Evolutionary conservation across 495 filamentous ascomycete species (phyloP).

Genomic region (Podospora pseudopauciseta): DNA sequence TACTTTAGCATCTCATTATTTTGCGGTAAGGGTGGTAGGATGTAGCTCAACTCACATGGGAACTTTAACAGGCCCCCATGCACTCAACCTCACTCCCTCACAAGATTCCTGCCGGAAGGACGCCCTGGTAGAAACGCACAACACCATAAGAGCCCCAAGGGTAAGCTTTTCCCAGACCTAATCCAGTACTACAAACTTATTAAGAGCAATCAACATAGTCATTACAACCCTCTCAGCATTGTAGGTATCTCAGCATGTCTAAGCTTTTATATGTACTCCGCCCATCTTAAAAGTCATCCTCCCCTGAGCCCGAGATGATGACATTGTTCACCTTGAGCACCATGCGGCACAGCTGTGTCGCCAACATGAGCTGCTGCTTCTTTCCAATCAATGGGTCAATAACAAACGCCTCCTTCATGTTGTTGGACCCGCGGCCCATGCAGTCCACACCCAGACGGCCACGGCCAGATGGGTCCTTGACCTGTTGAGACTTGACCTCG

Average conservation of each 20-base stretch:
- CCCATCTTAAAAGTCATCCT: slow-evolving; percentile 77
- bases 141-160: no score
- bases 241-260: slow-evolving; percentile 15
- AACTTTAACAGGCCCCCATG: no score
- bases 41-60: no score
- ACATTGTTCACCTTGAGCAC: slow-evolving; percentile 98
- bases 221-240: background rate
- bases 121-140: no score
- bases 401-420: slow-evolving; percentile 96
- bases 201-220: background rate
- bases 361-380: slow-evolving; percentile 90
- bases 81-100: no score
- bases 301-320: slow-evolving; percentile 87
- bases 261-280: slow-evolving; percentile 10
- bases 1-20: no score
- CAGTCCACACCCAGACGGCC: slow-evolving; percentile 89
- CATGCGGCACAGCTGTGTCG: slow-evolving; percentile 98
- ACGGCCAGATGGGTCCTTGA: slow-evolving; percentile 69
- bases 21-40: no score
- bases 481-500: slow-evolving; percentile 90
- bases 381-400: slow-evolving; percentile 98
- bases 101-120: no score
- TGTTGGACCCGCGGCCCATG: slow-evolving; percentile 90
- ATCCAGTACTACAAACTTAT: no score
- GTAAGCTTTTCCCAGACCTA: no score